Percentiles rank a stretch among this genome's conserved stretches.
Evolutionary conservation across 306 rosid species (phyloP).

Genomic region (Crotalaria pallida): DNA sequence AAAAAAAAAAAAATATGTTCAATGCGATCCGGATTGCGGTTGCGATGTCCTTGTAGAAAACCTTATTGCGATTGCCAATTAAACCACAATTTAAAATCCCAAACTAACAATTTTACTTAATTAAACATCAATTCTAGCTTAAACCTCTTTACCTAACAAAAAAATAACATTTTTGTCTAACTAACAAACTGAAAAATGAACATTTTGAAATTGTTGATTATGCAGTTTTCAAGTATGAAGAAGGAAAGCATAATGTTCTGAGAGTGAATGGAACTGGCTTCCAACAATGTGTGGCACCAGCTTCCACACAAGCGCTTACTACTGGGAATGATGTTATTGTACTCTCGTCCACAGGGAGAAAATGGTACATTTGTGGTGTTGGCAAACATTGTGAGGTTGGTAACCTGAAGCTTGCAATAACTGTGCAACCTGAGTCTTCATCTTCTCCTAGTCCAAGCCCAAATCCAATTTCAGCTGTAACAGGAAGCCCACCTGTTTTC

Average conservation of each 20-base stretch:
- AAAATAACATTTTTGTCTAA: no score
- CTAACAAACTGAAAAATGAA: no score
- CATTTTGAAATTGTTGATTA: neutral
- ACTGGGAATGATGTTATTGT: conserved; percentile 31
- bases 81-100: no score
- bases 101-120: no score
- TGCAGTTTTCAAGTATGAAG: conserved; percentile 26
- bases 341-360: conserved; percentile 32
- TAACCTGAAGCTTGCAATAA: conserved; percentile 37
- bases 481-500: neutral
- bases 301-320: neutral
- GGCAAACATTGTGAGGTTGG: conserved; percentile 26
- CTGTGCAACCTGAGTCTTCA: conserved; percentile 14
- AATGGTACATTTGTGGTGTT: conserved; percentile 49
- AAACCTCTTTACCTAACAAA: neutral
- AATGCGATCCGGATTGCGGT: no score
- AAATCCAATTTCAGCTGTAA: neutral
- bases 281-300: conserved; percentile 23
- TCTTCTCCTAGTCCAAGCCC: neutral
- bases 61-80: no score
- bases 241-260: conserved; percentile 31
- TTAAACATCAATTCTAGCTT: no score
- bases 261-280: conserved; percentile 38
- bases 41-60: no score
- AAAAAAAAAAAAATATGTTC: no score